Evolutionary conservation across 176 grass and related monocot species (phyloP).

Genomic region (Zizania latifolia): DNA sequence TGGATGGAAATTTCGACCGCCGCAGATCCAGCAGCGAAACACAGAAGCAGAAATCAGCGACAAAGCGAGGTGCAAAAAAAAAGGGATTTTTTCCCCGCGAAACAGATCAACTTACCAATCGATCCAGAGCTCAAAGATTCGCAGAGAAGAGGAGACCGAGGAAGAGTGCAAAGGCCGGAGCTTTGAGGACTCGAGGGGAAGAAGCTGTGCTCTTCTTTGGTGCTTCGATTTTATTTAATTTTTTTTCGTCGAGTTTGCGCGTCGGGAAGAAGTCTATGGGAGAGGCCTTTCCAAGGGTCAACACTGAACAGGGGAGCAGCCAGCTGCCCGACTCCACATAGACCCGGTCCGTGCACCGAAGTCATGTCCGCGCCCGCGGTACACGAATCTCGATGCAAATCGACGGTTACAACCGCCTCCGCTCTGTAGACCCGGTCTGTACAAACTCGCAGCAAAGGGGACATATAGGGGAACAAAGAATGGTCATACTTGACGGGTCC

Average conservation of each 20-base stretch:
- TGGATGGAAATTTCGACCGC: not conserved
- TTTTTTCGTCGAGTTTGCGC: slow-evolving; percentile 28
- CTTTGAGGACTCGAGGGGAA: slow-evolving; percentile 5
- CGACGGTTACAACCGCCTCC: accelerated
- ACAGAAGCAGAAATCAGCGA: slow-evolving; percentile 2
- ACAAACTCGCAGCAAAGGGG: not conserved
- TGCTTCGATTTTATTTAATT: not conserved
- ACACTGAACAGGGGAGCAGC: slow-evolving; percentile 17
- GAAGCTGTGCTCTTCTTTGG: slow-evolving; percentile 5
- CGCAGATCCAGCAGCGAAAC: slow-evolving; percentile 29
- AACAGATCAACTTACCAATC: not conserved
- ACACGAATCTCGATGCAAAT: not conserved
- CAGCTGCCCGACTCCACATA: not conserved
- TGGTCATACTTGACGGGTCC: slow-evolving; percentile 7
- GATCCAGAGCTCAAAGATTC: slow-evolving; percentile 21
- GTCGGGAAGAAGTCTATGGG: slow-evolving; percentile 37
- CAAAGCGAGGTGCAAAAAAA: not conserved
- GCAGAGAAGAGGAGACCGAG: not conserved
- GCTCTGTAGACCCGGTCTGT: not conserved
- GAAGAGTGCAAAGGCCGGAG: not conserved
- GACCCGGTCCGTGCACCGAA: not conserved
- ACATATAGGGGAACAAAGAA: not conserved
- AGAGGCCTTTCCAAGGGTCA: slow-evolving; percentile 28
- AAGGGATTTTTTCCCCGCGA: not conserved
- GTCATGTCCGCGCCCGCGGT: accelerated